Conservation (phyloP, 192 early-diverging fungal genomes). For the Linnemannia zychae region DNA sequence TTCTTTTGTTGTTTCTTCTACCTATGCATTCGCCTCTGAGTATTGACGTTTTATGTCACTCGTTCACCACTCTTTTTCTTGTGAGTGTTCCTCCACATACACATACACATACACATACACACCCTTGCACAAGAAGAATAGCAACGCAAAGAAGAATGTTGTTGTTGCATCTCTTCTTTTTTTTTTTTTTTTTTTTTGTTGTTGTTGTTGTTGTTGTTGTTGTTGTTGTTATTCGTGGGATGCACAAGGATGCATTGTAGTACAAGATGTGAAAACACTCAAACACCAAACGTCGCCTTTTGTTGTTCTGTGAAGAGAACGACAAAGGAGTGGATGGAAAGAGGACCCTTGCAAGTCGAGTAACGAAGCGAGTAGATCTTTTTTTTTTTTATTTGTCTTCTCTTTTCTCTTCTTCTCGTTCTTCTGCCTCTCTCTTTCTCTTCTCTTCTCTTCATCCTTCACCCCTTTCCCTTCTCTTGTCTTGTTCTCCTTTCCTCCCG, state of each 20-base stretch:
- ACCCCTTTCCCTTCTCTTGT: no score
- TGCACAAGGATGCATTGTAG: not conserved
- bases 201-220: not conserved
- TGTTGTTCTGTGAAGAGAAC: not conserved
- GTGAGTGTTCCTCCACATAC: not conserved
- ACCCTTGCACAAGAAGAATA: no score
- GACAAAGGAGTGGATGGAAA: not conserved
- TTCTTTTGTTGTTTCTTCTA: not conserved
- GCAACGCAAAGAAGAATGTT: no score
- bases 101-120: no score
- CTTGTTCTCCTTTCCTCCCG: no score
- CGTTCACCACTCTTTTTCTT: not conserved
- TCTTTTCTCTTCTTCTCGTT: not conserved
- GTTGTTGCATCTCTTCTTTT: no score
- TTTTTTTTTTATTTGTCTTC: not conserved
- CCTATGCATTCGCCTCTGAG: not conserved
- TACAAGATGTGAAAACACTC: not conserved
- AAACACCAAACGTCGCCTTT: not conserved
- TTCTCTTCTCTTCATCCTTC: no score
- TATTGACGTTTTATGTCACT: not conserved
- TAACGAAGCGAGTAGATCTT: no score
- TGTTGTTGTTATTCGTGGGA: not conserved
- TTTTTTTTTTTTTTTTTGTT: no score
- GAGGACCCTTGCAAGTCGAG: no score
- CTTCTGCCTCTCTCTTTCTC: no score